Base-by-base conservation (phyloP, 805 yeast species). In the Wickerhamiella parazyma region DNA sequence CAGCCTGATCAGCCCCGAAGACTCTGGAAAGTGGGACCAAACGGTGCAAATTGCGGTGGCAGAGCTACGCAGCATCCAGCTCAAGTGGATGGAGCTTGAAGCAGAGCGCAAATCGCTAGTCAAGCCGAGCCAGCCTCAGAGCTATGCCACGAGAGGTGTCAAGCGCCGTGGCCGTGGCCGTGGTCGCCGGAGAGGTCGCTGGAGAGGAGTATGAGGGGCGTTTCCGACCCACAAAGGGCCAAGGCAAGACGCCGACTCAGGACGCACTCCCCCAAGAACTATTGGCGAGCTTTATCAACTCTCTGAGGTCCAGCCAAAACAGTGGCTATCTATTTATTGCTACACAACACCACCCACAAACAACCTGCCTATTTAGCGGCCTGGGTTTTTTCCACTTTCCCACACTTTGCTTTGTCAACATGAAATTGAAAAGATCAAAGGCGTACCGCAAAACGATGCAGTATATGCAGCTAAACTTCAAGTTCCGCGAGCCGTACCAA, bases 401-500 rank as follows among this genome's bases (percentile, higher is more conserved):
- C n/a, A 10, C 36, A 26, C 20, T 21, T 24, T 21, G 28, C 20
- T 12, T 22, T 29, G 38, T 7, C 19, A 14, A 16, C 33, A 89
- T 89, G 98, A 85, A 94, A 70, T 95, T 89, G 65, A 89, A 87
- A 63, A 73, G 98, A 64, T 94, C 96, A 42, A 89, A 89, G 62
- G 70, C 91, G 1, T 91, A 91, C 63, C 78, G 89, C 61, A 89
- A 89, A 68, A 95, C 84, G 61, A 80, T 91, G 82, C 75, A 79
- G 51, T 79, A 83, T 44, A 80, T 85, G 54, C 72, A 74, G 51
- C 82, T 85, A 59, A 72, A 94, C 6, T 91, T 89, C 72, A 82
- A 82, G 55, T 91, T 91, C 69, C 75, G 95, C 59, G 86, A 81
- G 50, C 98, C 98, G 2, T 87, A 81, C 53, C 98, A 91, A 65